Evolutionary conservation across 2,329 filamentous ascomycete species (phyloP).

Genomic region (Alternaria sp.): DNA sequence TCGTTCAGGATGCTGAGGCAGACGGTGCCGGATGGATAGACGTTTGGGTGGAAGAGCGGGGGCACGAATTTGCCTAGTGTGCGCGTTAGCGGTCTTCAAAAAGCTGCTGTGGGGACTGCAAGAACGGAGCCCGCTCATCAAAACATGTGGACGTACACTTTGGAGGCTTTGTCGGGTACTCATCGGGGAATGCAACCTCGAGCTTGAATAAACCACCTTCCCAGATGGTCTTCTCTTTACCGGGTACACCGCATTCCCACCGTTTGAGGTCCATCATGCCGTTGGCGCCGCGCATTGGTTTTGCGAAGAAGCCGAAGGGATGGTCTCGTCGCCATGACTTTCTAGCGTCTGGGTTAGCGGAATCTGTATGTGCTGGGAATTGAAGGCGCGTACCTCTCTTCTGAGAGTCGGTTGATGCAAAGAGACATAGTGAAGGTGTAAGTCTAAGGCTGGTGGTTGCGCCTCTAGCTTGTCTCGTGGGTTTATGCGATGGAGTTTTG

Average conservation of each 20-base stretch:
- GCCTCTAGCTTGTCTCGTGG: constrained; percentile 7
- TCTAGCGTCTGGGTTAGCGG: constrained; percentile 59
- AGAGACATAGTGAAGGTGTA: constrained; percentile 71
- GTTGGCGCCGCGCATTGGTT: constrained; percentile 79
- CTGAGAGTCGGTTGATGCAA: constrained; percentile 74
- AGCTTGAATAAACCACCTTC: constrained; percentile 97
- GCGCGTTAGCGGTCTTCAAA: neutral
- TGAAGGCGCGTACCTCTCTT: constrained; percentile 46
- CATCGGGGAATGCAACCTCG: constrained; percentile 90
- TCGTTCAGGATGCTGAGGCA: constrained; percentile 98
- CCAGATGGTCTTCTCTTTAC: constrained; percentile 97
- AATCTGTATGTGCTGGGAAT: neutral
- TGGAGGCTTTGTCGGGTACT: constrained; percentile 97
- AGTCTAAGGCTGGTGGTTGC: constrained; percentile 14
- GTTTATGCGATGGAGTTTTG: neutral
- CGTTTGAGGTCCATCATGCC: constrained; percentile 90
- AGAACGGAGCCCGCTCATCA: neutral
- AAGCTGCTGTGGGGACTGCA: neutral
- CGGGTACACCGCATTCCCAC: constrained; percentile 96
- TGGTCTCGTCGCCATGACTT: constrained; percentile 98
- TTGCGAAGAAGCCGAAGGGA: constrained; percentile 96
- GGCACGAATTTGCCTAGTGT: constrained; percentile 88
- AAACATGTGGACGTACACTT: constrained; percentile 75
- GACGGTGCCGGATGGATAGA: constrained; percentile 97
- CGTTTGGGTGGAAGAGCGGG: constrained; percentile 96